Conservation (phyloP, 257 asterid species). For the Galeopsis tetrahit region DNA sequence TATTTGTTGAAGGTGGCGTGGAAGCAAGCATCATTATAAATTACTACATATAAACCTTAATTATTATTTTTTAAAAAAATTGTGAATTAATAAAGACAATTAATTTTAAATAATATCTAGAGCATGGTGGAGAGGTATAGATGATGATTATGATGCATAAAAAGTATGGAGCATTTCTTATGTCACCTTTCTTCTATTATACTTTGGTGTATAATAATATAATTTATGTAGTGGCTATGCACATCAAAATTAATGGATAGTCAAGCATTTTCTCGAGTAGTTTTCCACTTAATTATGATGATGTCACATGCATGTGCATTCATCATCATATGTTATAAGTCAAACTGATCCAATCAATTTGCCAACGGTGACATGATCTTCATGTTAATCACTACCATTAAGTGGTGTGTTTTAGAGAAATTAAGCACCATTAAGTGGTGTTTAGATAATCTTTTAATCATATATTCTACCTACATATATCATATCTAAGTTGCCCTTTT, state of each 20-base stretch:
- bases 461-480: background rate
- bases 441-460: background rate
- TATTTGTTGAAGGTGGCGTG: conserved; percentile 37
- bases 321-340: conserved; percentile 37
- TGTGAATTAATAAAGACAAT: conserved; percentile 10
- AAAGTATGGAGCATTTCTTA: conserved; percentile 42
- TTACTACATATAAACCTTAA: conserved; percentile 25
- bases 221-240: conserved; percentile 41
- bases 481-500: background rate
- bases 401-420: background rate
- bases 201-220: conserved; percentile 43
- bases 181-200: conserved; percentile 43
- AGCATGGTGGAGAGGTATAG: conserved; percentile 36
- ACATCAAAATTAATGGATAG: conserved; percentile 37
- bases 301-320: conserved; percentile 60
- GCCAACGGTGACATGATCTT: background rate
- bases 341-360: conserved; percentile 45
- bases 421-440: background rate
- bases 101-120: conserved; percentile 27
- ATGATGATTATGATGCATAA: conserved; percentile 45
- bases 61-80: background rate
- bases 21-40: conserved; percentile 40
- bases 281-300: conserved; percentile 47
- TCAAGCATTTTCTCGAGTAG: conserved; percentile 34
- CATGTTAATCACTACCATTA: conserved; percentile 25